These are phyloP conservation scores for Aspergillus fumigatus DNA, from an alignment of 2,329 filamentous ascomycete genomes.

Conservation along the genomic window DNA sequence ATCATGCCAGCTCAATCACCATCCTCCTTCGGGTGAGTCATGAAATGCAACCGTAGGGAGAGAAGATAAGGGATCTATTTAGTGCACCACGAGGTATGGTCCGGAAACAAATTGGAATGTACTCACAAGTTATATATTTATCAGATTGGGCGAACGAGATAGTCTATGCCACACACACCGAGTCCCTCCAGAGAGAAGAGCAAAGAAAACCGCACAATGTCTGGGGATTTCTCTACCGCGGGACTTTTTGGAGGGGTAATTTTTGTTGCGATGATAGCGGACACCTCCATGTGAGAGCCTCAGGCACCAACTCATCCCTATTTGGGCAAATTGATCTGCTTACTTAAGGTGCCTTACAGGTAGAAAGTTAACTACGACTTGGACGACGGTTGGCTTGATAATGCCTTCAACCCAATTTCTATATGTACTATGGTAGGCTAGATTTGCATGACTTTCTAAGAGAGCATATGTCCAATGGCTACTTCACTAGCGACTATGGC, in stretches of 20 bases:
- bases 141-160: background rate
- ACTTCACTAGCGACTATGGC: background rate
- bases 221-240: background rate
- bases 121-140: background rate
- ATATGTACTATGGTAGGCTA: background rate
- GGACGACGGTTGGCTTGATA: background rate
- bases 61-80: background rate
- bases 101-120: background rate
- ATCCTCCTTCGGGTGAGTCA: background rate
- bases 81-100: background rate
- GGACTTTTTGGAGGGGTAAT: constrained; percentile 21
- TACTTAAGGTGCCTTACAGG: background rate
- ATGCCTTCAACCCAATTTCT: background rate
- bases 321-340: background rate
- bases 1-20: background rate
- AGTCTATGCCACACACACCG: background rate
- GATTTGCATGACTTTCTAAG: background rate
- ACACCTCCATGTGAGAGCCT: constrained; percentile 18
- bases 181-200: background rate
- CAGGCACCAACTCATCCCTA: constrained; percentile 8
- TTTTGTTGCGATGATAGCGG: constrained; percentile 9
- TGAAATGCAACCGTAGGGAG: background rate
- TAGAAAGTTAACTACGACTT: background rate
- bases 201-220: constrained; percentile 1
- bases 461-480: background rate